Conservation (phyloP, 2,329 filamentous ascomycete species). For the Xylaria sp. region DNA sequence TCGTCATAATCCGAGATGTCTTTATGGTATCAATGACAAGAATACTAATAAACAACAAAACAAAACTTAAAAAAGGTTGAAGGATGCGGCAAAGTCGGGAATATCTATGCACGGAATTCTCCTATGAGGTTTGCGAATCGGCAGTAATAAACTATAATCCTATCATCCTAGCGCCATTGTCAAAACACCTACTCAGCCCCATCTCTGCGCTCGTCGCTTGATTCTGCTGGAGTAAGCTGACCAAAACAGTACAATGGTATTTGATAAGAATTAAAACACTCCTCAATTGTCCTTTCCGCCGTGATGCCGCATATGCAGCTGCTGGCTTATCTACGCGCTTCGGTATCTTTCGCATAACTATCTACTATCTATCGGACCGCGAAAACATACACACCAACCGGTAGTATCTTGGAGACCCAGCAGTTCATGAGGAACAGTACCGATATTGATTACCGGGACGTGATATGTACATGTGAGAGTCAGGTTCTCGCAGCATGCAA, state of each 20-base stretch:
- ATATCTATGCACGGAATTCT: conserved; percentile 9
- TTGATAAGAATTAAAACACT: conserved; percentile 30
- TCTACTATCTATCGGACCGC: background rate
- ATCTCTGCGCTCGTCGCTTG: conserved; percentile 12
- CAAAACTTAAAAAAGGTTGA: conserved; percentile 4
- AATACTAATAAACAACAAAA: background rate
- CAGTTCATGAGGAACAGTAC: background rate
- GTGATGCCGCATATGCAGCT: conserved; percentile 17
- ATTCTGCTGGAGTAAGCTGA: conserved; percentile 37
- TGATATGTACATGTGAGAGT: background rate
- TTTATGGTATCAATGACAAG: conserved; percentile 2
- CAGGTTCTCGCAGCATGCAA: background rate
- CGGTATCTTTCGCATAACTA: conserved; percentile 11
- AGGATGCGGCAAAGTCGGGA: conserved; percentile 11
- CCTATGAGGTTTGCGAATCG: background rate
- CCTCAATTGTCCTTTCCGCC: conserved; percentile 13
- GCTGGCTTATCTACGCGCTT: conserved; percentile 18
- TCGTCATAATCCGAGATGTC: background rate
- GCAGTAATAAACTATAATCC: conserved; percentile 9
- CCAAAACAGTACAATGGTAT: conserved; percentile 28
- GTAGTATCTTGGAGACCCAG: background rate
- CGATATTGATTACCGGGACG: background rate
- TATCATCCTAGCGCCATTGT: conserved; percentile 3
- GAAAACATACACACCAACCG: conserved; percentile 5
- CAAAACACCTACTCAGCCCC: conserved; percentile 18